Evolutionary conservation across 768 basidiomycete species (phyloP).

Genomic region (Tulasnella sp.): DNA sequence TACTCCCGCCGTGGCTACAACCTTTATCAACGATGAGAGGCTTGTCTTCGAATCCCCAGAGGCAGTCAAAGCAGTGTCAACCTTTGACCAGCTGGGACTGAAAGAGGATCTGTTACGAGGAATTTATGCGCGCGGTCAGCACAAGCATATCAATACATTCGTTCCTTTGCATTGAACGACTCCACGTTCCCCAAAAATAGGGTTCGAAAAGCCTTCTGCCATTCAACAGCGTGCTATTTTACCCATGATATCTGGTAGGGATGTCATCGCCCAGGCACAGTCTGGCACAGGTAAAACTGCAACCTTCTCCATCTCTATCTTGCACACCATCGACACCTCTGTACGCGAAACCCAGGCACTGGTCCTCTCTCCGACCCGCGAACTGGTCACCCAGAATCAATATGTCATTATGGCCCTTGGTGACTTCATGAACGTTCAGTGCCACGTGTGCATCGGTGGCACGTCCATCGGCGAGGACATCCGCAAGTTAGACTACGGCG

Average conservation of each 20-base stretch:
- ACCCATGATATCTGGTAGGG: constrained; percentile 88
- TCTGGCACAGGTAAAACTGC: constrained; percentile 99
- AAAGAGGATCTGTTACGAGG: constrained; percentile 94
- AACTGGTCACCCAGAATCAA: constrained; percentile 98
- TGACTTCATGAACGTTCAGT: constrained; percentile 99
- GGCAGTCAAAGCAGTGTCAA: constrained; percentile 66
- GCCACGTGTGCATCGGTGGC: constrained; percentile 96
- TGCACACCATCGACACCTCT: constrained; percentile 93
- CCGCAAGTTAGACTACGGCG: constrained; percentile 91
- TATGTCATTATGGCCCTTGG: constrained; percentile 92
- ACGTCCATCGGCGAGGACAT: constrained; percentile 97
- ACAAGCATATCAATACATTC: background rate
- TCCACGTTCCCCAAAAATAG: constrained; percentile 34
- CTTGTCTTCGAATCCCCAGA: constrained; percentile 93
- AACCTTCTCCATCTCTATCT: constrained; percentile 94
- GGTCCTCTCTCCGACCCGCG: constrained; percentile 94
- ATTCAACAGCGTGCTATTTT: constrained; percentile 97
- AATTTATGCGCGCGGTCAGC: constrained; percentile 92
- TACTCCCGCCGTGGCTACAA: constrained; percentile 10
- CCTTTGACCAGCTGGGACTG: constrained; percentile 80
- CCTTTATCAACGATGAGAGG: constrained; percentile 43
- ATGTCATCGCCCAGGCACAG: constrained; percentile 98
- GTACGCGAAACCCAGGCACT: constrained; percentile 94
- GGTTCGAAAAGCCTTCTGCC: constrained; percentile 97
- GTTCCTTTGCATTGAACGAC: constrained; percentile 4